Conservation (phyloP, 163 green algal genomes). For the Scenedesmus sp. region DNA sequence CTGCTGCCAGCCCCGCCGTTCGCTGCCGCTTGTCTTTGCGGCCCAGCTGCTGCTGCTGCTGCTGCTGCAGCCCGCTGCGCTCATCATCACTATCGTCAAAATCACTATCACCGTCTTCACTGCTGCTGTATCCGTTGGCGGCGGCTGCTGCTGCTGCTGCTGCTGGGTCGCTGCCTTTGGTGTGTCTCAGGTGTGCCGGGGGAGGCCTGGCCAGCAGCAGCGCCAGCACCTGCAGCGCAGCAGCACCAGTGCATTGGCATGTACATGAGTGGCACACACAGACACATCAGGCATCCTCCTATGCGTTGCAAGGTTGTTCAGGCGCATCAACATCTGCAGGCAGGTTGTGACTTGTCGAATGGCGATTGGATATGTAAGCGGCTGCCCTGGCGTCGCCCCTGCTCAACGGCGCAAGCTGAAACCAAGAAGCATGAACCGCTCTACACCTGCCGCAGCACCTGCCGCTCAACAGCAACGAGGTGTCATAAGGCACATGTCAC, state of each 20-base stretch:
- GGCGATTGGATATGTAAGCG: too few relatives aligned
- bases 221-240: slow-evolving; percentile 56
- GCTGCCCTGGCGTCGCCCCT: too few relatives aligned
- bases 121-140: not conserved
- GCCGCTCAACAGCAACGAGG: too few relatives aligned
- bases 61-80: too few relatives aligned
- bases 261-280: too few relatives aligned
- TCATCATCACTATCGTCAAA: not conserved
- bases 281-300: too few relatives aligned
- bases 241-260: not conserved
- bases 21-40: not conserved
- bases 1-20: not conserved
- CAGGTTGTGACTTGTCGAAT: too few relatives aligned
- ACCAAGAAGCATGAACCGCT: not conserved
- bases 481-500: not conserved
- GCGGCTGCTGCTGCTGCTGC: slow-evolving; percentile 33
- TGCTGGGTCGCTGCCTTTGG: not conserved
- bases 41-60: not conserved
- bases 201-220: slow-evolving; percentile 59
- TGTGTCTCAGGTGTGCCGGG: not conserved
- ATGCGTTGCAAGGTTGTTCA: too few relatives aligned
- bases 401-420: too few relatives aligned
- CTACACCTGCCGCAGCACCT: not conserved
- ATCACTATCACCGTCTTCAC: not conserved
- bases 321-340: too few relatives aligned